Evolutionary conservation across 192 early-diverging fungal species (phyloP), one percentile per base, ranked within the genome.

Genomic region (Rhizophagus sp.): DNA sequence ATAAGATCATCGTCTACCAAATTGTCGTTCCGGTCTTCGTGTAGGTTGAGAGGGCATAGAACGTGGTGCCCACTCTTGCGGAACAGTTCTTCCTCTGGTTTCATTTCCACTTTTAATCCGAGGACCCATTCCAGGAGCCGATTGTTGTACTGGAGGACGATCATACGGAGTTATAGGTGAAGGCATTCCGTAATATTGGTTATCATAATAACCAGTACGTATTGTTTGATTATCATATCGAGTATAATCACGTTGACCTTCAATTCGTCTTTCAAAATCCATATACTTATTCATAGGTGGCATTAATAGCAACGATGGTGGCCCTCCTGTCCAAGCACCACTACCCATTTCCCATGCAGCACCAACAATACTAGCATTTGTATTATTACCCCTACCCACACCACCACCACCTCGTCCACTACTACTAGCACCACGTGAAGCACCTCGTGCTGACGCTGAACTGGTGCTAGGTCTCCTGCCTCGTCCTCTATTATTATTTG

Each of bases 261-360:
- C 76, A 62, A 77, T 77, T n/a, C 76, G 30, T 69, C 77, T 66
- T 22, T 78, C 76, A 78, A 78, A 65, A 47, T 78, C 77, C 64
- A 79, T 67, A 69, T 79, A 79, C 52, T 69, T 66, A 30, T 65
- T 52, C 17, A 79, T 69, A 5, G 77, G 66, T 22, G 62, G 75
- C 24, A 79, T 33, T 8, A 79, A 57, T 33, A 64, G 66, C 2
- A 63, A n/a, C 1, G 66, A 34, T 44, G 75, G 75, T n/a, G 75
- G 75, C 7, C 57, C 75, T 13, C 63, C 76, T 9, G 77, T 57
- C 65, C 65, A 66, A 30, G 44, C 17, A 27, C 34, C 33, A 47
- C 39, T 65, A 27, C 75, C 63, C n/a, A 77, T 77, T 19, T 79
- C 77, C 77, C 77, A 79, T 12, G 44, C 44, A 15, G 66, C 15